Evolutionary conservation across 2,329 filamentous ascomycete genomes (phyloP), one percentile per base, ranked within the genome.

Genomic region (Fusarium sp.): DNA sequence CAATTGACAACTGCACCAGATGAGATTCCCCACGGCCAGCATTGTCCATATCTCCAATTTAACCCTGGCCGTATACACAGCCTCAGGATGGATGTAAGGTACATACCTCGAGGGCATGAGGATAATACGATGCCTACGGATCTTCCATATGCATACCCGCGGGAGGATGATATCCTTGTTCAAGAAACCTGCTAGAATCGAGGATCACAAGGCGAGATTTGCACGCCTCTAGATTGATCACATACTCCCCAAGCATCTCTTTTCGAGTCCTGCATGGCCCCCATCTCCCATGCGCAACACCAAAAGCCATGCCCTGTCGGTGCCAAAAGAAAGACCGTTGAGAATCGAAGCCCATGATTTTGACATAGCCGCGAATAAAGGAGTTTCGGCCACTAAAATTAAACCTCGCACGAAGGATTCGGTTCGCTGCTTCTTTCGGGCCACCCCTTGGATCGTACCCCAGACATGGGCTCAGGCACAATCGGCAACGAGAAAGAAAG

Each of bases 91-190:
- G 36, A 38, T 12, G n/a, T 42, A 28, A 35, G 38, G 28, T 19
- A 48, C 35, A 43, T 42, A 29, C 42, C 38, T 15, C 10, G 24
- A 11, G n/a, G 52, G 42, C 53, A 50, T 45, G 32, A 50, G 34
- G 11, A 47, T 31, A 13, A 29, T 22, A 43, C 19, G 38, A 19
- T 36, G 29, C 25, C 15, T n/a, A 28, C 15, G 42, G 41, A 46
- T 26, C 26, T 22, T 25, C 56, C 57, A 60, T 55, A 60, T 55
- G 41, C 56, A 60, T 49, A 56, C 56, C 48, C 42, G 35, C 48
- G 29, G 36, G 42, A 54, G 25, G 39, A 29, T 12, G 12, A 22
- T 40, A 35, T 19, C 55, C 49, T 38, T 55, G 49, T 50, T 34
- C 36, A 44, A 12, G 34, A 61, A 41, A 26, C 28, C 12, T 38